Base-by-base conservation (phyloP, 768 basidiomycete genomes). In the Lyophyllum shimeji region DNA sequence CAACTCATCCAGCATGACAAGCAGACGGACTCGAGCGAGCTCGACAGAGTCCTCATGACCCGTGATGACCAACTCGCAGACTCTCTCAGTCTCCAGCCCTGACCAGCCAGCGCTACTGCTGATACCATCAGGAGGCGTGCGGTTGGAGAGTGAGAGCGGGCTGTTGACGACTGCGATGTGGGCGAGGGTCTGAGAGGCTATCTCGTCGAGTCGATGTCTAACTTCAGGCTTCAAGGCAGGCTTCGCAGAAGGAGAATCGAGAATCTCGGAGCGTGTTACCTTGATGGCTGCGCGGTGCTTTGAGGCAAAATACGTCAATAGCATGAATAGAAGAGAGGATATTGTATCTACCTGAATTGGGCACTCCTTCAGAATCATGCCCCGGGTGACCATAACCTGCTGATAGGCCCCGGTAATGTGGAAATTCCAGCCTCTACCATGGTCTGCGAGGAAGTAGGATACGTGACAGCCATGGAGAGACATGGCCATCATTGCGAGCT, bases 1-100 rank as follows among this genome's bases (percentile, higher is more conserved):
- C 73, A 98, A 74, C 72, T 98, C 93, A 65, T 98, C 96, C 61
- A 98, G 74, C 85, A 98, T 93, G 56, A 96, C 95, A 60, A 98
- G 75, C 44, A 98, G 71, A 29, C 92, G 84, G 34, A 97, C 91
- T 61, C 94, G 85, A 27, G 96, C 96, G 24, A 95, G 79, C 64
- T 96, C 93, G 18, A 96, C 94, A 34, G 90, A 85, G 65, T 97
- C 93, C 40, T 90, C 88, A 44, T 83, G 80, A 1, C 96, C 96
- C 20, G 92, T 93, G 56, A 98, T 81, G 57, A 95, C 90, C 42
- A 98, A 80, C 67, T 97, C 94, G 65, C 96, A 98, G 46, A 93
- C 89, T 55, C 93, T 81, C 70, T 98, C 96, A 0, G 92, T 91
- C 76, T 98, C 96, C 15, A 98, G 82, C 1, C 95, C 94, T 3